Percentiles rank a stretch among this genome's conserved stretches.
Conservation (phyloP, 2,329 filamentous ascomycete genomes). For the Zasmidium citrigriseum region DNA sequence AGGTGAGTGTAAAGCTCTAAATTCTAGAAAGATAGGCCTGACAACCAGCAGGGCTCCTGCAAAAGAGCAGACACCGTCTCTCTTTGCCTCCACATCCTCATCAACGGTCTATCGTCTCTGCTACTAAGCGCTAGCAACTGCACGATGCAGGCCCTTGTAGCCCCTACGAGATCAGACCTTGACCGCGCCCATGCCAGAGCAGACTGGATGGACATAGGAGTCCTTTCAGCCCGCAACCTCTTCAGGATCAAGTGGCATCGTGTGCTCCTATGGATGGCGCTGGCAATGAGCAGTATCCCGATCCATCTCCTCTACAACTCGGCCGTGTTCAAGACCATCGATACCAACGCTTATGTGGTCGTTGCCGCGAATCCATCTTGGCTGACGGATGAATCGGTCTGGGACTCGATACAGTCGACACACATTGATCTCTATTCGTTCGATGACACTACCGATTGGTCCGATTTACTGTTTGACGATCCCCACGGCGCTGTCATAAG, state of each 20-base stretch:
- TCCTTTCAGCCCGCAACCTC: constrained; percentile 45
- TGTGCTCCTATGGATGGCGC: constrained; percentile 21
- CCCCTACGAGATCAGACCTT: constrained; percentile 53
- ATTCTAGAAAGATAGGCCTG: too few relatives aligned
- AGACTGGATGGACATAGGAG: constrained; percentile 49
- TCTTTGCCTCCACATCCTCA: constrained; percentile 42
- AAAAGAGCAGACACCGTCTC: constrained; percentile 13
- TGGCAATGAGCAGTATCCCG: constrained; percentile 36
- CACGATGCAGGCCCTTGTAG: constrained; percentile 53
- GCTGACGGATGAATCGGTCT: constrained; percentile 10
- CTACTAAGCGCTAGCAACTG: constrained; percentile 53
- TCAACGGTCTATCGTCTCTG: constrained; percentile 51
- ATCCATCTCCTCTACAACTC: constrained; percentile 42
- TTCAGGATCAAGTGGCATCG: constrained; percentile 24
- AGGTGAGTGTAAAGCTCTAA: too few relatives aligned
- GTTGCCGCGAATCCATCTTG: constrained; percentile 15
- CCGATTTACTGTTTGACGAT: background rate
- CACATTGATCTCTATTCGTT: too few relatives aligned
- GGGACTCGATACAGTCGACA: too few relatives aligned
- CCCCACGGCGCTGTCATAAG: too few relatives aligned
- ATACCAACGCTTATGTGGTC: constrained; percentile 22
- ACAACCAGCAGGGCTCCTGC: constrained; percentile 32
- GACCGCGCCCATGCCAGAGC: constrained; percentile 48
- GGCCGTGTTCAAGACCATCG: constrained; percentile 28
- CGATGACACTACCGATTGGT: too few relatives aligned